phyloP scores from a whole-genome alignment of 495 filamentous ascomycete species.

The Penicillium turbatum region DNA sequence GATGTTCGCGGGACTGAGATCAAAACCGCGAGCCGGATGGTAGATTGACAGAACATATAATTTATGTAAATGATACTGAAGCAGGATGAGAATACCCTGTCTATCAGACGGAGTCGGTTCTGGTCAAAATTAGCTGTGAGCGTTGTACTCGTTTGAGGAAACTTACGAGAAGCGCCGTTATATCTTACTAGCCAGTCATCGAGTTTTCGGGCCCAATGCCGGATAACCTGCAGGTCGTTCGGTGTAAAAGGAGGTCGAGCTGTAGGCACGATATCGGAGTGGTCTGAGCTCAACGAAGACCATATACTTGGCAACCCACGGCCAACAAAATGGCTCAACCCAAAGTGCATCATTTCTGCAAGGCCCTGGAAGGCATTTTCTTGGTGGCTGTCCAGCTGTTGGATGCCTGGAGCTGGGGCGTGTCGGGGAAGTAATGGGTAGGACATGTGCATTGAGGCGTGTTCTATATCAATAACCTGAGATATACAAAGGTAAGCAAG shows the following conservation, averaged over 20 bases:
- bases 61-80: constrained; percentile 40
- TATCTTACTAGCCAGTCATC: constrained; percentile 40
- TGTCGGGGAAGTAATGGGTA: constrained; percentile 36
- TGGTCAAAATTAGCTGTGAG: neutral
- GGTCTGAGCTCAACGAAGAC: constrained; percentile 30
- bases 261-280: constrained; percentile 7
- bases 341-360: constrained; percentile 41
- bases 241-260: constrained; percentile 29
- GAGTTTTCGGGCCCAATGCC: constrained; percentile 34
- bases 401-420: constrained; percentile 26
- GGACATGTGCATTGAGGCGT: constrained; percentile 42
- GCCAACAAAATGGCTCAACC: constrained; percentile 38
- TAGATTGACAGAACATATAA: constrained; percentile 45
- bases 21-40: constrained; percentile 41
- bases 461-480: constrained; percentile 42
- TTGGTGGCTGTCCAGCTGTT: constrained; percentile 23
- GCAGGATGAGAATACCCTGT: constrained; percentile 34
- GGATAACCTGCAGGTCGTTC: constrained; percentile 32
- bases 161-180: constrained; percentile 32
- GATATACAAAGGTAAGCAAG: neutral
- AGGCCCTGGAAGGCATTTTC: constrained; percentile 34
- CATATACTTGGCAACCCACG: constrained; percentile 39
- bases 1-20: constrained; percentile 36
- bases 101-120: constrained; percentile 35
- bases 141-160: neutral